Evolutionary conservation across 441 rosid genomes (phyloP).

Genomic region (Cnidoscolus chayamansa): DNA sequence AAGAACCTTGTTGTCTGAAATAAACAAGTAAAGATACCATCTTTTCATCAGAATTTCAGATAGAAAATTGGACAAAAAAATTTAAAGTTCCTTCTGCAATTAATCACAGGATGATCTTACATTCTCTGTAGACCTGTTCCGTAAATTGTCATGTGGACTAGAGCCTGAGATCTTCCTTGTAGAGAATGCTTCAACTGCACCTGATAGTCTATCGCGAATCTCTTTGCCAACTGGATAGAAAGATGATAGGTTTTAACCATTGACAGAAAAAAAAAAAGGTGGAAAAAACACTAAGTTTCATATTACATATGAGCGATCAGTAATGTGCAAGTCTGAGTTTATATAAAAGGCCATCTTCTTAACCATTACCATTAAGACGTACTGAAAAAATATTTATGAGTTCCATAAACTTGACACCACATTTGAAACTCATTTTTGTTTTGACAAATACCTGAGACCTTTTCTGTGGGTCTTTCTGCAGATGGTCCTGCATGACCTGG

Average conservation of each 20-base stretch:
- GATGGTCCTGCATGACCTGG: constrained; percentile 64
- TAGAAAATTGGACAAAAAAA: not conserved
- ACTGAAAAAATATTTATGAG: not conserved
- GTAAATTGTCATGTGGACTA: constrained; percentile 61
- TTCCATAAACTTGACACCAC: constrained; percentile 10
- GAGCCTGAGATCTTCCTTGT: constrained; percentile 55
- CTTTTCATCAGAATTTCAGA: not conserved
- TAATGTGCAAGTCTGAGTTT: not conserved
- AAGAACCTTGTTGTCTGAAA: not conserved
- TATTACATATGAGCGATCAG: not conserved
- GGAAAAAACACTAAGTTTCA: not conserved
- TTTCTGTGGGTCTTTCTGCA: constrained; percentile 59
- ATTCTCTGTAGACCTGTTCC: constrained; percentile 58
- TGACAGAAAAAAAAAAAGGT: not conserved
- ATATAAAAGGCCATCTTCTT: not conserved
- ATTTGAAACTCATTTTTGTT: constrained; percentile 9
- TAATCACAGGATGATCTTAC: constrained; percentile 40
- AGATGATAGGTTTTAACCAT: constrained; percentile 2
- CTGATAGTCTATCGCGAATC: constrained; percentile 73
- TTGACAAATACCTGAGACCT: constrained; percentile 46
- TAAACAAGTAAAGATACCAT: not conserved
- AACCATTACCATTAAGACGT: constrained; percentile 10
- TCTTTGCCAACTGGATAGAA: constrained; percentile 63
- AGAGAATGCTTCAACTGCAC: constrained; percentile 89
- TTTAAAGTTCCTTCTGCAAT: not conserved